These are phyloP conservation scores for Trichoderma atrobrunneum DNA, from an alignment of 2,329 filamentous ascomycete species.

Conservation along the genomic window DNA sequence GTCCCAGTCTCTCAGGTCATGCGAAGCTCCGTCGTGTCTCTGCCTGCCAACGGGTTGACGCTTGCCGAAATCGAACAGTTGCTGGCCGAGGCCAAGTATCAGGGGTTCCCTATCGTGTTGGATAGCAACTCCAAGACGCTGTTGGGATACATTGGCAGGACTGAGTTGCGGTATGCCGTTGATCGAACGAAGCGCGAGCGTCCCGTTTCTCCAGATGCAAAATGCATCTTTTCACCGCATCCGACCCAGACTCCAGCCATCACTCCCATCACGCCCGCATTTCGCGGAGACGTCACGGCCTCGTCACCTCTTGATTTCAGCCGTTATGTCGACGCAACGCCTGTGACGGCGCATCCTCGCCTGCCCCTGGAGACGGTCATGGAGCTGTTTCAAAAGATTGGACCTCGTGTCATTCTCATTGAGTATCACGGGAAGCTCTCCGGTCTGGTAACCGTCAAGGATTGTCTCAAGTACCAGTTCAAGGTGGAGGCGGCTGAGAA, in stretches of 20 bases:
- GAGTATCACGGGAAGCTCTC: conserved; percentile 82
- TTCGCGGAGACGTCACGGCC: conserved; percentile 55
- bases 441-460: conserved; percentile 91
- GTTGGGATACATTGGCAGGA: conserved; percentile 88
- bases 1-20: conserved; percentile 90
- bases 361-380: conserved; percentile 94
- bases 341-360: conserved; percentile 85
- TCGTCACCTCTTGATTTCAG: conserved; percentile 71
- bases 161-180: conserved; percentile 87
- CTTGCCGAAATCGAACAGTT: conserved; percentile 75
- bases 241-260: conserved; percentile 25
- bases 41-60: conserved; percentile 72
- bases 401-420: conserved; percentile 86
- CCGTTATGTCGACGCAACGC: conserved; percentile 84
- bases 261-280: conserved; percentile 48
- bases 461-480: conserved; percentile 96
- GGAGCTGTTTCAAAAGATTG: conserved; percentile 98
- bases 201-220: conserved; percentile 63
- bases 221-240: conserved; percentile 68
- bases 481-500: conserved; percentile 86
- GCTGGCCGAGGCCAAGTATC: conserved; percentile 74
- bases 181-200: conserved; percentile 72
- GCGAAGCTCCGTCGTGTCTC: conserved; percentile 70
- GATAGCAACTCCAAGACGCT: conserved; percentile 67
- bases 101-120: conserved; percentile 90